phyloP scores from a whole-genome alignment of 257 asterid species.

The Solanum neorickii region DNA sequence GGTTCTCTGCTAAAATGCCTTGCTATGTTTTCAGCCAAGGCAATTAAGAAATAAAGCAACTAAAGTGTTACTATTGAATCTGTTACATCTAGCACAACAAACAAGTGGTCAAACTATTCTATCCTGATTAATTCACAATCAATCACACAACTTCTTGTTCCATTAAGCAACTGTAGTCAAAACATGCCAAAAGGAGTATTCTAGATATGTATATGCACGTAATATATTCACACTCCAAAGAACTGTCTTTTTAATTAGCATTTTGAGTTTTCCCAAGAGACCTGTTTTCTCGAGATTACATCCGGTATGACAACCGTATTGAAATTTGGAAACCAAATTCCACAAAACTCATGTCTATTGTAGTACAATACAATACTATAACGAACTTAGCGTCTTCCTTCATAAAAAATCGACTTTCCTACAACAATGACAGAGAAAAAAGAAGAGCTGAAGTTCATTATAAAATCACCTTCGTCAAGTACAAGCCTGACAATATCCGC shows the following conservation, averaged over 20 bases:
- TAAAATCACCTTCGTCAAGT: constrained; percentile 45
- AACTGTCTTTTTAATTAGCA: background rate
- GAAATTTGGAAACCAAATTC: background rate
- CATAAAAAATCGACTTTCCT: background rate
- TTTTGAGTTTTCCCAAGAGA: background rate
- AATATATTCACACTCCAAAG: background rate
- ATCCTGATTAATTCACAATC: background rate
- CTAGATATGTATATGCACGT: background rate
- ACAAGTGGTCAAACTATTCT: background rate
- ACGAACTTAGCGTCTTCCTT: background rate
- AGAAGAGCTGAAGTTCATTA: background rate
- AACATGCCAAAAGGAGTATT: background rate
- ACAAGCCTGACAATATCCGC: constrained; percentile 58
- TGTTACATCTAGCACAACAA: background rate
- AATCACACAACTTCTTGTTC: background rate
- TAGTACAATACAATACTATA: background rate
- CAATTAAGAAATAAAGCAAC: background rate
- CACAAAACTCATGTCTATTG: background rate
- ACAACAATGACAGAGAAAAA: background rate
- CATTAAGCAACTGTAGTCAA: background rate
- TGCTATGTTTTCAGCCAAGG: background rate
- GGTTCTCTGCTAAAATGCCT: background rate
- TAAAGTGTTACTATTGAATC: background rate
- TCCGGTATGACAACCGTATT: background rate
- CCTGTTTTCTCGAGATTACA: background rate